Conservation (phyloP, 1,284 basidiomycete genomes). For the Pseudozyma sp. region DNA sequence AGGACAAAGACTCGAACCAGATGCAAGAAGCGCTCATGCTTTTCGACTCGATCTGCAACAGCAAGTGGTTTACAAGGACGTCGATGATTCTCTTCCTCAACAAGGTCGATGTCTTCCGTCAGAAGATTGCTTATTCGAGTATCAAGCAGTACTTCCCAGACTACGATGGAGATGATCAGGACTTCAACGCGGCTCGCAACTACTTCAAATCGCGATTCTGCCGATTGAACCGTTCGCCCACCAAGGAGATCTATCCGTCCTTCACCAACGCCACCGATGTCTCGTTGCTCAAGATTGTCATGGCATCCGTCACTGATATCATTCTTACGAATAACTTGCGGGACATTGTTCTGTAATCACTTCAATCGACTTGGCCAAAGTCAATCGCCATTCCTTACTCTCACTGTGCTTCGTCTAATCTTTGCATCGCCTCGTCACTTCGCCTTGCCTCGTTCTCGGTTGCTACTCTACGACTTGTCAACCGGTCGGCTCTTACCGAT, state of each 20-base stretch:
- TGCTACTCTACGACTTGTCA: too few species aligned
- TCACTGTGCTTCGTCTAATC: too few species aligned
- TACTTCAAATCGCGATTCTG: constrained; percentile 91
- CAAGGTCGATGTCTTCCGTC: constrained; percentile 80
- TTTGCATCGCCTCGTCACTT: too few species aligned
- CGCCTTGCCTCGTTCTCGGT: too few species aligned
- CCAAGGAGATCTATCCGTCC: constrained; percentile 88
- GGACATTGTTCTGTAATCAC: constrained; percentile 35
- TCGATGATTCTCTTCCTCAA: constrained; percentile 82
- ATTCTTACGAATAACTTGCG: constrained; percentile 57
- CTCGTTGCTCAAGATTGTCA: constrained; percentile 87
- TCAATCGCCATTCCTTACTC: too few species aligned
- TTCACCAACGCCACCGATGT: constrained; percentile 94
- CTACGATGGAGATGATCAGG: constrained; percentile 70
- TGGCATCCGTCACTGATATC: constrained; percentile 73
- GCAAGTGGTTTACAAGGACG: constrained; percentile 90
- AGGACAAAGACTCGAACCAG: constrained; percentile 92
- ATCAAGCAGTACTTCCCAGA: constrained; percentile 79
- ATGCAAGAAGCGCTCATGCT: constrained; percentile 97
- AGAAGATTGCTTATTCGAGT: constrained; percentile 83
- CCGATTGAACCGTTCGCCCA: constrained; percentile 82
- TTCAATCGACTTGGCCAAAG: not conserved
- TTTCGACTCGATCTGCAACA: constrained; percentile 96
- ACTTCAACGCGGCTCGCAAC: constrained; percentile 80
- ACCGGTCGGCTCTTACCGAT: too few species aligned